A percentile compares a stretch with the other conserved stretches of the same genome.
phyloP scores from a whole-genome alignment of 2,329 filamentous ascomycete species.

The Setomelanomma holmii region DNA sequence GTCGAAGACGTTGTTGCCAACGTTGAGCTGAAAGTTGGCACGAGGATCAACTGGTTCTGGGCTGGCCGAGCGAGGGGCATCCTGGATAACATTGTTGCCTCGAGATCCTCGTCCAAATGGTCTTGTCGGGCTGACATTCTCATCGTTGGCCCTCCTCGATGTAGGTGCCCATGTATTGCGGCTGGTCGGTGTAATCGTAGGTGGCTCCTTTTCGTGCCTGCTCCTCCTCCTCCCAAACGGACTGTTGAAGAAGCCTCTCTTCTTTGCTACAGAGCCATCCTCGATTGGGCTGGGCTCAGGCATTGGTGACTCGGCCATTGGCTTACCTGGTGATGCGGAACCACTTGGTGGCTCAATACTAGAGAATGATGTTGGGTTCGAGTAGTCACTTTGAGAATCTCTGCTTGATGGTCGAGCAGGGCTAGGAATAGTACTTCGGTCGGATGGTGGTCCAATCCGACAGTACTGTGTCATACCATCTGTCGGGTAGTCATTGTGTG shows the following conservation, averaged over 20 bases:
- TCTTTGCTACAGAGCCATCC: slow-evolving; percentile 65
- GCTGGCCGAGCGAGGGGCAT: slow-evolving; percentile 50
- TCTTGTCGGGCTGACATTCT: slow-evolving; percentile 54
- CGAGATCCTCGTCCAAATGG: slow-evolving; percentile 41
- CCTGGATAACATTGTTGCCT: slow-evolving; percentile 38
- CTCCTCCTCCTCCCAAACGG: slow-evolving; percentile 91
- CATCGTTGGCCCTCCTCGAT: slow-evolving; percentile 47
- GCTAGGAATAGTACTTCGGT: slow-evolving; percentile 71
- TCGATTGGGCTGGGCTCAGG: slow-evolving; percentile 34
- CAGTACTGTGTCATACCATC: slow-evolving; percentile 99
- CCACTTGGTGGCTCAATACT: slow-evolving; percentile 81
- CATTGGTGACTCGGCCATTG: slow-evolving; percentile 31
- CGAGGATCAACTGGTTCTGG: slow-evolving; percentile 87
- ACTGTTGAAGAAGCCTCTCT: slow-evolving; percentile 90
- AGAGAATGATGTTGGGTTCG: slow-evolving; percentile 86
- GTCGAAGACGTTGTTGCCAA: slow-evolving; percentile 95
- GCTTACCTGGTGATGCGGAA: slow-evolving; percentile 76
- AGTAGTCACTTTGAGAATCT: slow-evolving; percentile 90
- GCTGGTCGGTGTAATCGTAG: slow-evolving; percentile 48
- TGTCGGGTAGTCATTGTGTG: slow-evolving; percentile 91
- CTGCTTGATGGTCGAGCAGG: slow-evolving; percentile 79
- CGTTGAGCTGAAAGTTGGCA: slow-evolving; percentile 89
- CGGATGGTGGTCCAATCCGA: slow-evolving; percentile 74
- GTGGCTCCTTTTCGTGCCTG: slow-evolving; percentile 74
- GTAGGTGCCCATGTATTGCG: slow-evolving; percentile 63